A percentile compares a stretch with the other conserved stretches of the same genome.
These are phyloP conservation scores for Dillenia suffruticosa DNA, from an alignment of 164 flowering plant species.

Conservation along the genomic window DNA sequence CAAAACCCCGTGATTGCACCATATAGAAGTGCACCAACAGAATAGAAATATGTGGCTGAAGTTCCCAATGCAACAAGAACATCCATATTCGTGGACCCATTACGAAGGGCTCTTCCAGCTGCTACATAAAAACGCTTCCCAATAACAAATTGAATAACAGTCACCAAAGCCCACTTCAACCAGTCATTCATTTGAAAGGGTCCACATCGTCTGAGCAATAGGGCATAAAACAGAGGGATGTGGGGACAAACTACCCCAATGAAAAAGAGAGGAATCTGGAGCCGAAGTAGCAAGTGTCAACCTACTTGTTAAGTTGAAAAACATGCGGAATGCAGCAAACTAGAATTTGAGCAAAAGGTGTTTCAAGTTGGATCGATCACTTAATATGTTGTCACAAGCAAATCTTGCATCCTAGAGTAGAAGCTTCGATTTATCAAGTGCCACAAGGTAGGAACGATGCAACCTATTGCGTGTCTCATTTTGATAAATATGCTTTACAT, in stretches of 20 bases:
- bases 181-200: slow-evolving; percentile 94
- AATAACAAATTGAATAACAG: slow-evolving; percentile 81
- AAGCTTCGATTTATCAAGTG: no score
- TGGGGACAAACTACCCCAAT: slow-evolving; percentile 85
- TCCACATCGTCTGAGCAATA: slow-evolving; percentile 84
- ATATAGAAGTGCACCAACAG: slow-evolving; percentile 86
- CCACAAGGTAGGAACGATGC: no score
- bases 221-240: slow-evolving; percentile 68
- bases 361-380: no score
- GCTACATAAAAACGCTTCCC: slow-evolving; percentile 94
- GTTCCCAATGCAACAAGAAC: slow-evolving; percentile 97
- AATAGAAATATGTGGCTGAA: slow-evolving; percentile 92
- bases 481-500: no score
- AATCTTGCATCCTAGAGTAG: no score
- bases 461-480: no score
- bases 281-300: slow-evolving; percentile 7
- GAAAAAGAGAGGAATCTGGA: slow-evolving; percentile 80
- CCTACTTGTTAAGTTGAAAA: background rate
- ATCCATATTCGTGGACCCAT: slow-evolving; percentile 97
- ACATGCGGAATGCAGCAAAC: no score
- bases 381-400: no score
- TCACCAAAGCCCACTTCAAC: slow-evolving; percentile 88
- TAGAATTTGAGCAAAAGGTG: no score
- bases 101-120: slow-evolving; percentile 84
- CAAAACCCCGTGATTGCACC: slow-evolving; percentile 93